Conservation (phyloP, 495 filamentous ascomycete genomes). For the Neurospora sp. region DNA sequence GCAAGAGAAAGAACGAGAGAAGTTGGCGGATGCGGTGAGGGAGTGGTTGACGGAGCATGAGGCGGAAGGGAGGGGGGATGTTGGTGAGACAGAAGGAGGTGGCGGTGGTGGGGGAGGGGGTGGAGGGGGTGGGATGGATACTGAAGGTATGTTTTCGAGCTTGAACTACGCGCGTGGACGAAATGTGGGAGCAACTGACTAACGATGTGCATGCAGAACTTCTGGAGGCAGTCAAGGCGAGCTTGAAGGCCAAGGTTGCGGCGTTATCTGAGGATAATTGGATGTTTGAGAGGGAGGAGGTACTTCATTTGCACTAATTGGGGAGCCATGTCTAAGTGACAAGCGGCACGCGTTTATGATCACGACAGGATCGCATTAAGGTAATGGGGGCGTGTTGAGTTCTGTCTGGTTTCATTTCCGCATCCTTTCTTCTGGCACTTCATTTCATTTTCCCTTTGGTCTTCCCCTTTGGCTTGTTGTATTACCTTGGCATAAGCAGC, state of each 20-base stretch:
- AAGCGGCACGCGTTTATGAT: background rate
- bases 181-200: background rate
- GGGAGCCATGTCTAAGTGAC: background rate
- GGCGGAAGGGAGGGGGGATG: background rate
- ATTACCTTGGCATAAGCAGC: background rate
- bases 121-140: background rate
- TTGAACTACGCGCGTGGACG: background rate
- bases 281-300: constrained; percentile 75
- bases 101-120: background rate
- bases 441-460: background rate
- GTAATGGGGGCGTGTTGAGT: background rate
- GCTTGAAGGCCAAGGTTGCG: constrained; percentile 58
- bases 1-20: constrained; percentile 36
- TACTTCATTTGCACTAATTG: constrained; percentile 22
- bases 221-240: constrained; percentile 59
- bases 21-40: constrained; percentile 43
- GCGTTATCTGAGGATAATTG: constrained; percentile 75
- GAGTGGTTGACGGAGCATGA: constrained; percentile 16
- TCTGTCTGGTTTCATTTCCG: background rate
- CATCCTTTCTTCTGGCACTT: background rate
- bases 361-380: background rate
- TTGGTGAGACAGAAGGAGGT: background rate
- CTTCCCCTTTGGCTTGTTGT: background rate
- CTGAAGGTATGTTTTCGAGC: background rate
- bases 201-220: constrained; percentile 42